A percentile compares a stretch with the other conserved stretches of the same genome.
Evolutionary conservation across 2,329 filamentous ascomycete species (phyloP).

Genomic region (Sordariomycetes sp.): DNA sequence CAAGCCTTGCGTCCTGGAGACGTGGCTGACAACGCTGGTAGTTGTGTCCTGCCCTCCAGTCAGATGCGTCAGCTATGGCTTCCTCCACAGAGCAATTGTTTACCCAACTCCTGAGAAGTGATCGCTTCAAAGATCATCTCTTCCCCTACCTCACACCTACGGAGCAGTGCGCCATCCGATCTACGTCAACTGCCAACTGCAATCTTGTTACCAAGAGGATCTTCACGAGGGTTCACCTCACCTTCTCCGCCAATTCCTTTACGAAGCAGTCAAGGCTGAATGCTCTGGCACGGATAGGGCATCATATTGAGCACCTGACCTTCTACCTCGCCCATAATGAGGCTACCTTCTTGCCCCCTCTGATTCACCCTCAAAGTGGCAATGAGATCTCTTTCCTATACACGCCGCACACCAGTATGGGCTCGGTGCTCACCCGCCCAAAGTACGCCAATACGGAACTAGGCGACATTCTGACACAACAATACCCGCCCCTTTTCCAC

Average conservation of each 20-base stretch:
- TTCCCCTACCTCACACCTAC: slow-evolving; percentile 38
- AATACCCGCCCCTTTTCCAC: slow-evolving; percentile 85
- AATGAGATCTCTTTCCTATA: slow-evolving; percentile 76
- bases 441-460: slow-evolving; percentile 76
- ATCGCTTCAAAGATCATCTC: slow-evolving; percentile 38
- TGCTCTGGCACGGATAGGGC: slow-evolving; percentile 68
- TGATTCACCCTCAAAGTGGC: slow-evolving; percentile 69
- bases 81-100: slow-evolving; percentile 34
- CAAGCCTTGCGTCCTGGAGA: neutral
- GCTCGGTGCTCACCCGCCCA: slow-evolving; percentile 51
- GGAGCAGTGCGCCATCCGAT: slow-evolving; percentile 51
- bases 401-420: slow-evolving; percentile 62
- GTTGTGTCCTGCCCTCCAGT: slow-evolving; percentile 1
- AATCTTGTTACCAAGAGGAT: slow-evolving; percentile 59
- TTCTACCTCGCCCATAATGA: slow-evolving; percentile 69
- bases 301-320: slow-evolving; percentile 67
- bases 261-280: slow-evolving; percentile 64
- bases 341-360: slow-evolving; percentile 77
- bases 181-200: slow-evolving; percentile 61
- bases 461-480: slow-evolving; percentile 72
- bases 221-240: slow-evolving; percentile 60
- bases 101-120: slow-evolving; percentile 46
- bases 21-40: neutral
- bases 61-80: slow-evolving; percentile 43
- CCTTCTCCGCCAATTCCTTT: slow-evolving; percentile 66